Base-by-base conservation (phyloP, 805 yeast species). In the Huiozyma naganishii region DNA sequence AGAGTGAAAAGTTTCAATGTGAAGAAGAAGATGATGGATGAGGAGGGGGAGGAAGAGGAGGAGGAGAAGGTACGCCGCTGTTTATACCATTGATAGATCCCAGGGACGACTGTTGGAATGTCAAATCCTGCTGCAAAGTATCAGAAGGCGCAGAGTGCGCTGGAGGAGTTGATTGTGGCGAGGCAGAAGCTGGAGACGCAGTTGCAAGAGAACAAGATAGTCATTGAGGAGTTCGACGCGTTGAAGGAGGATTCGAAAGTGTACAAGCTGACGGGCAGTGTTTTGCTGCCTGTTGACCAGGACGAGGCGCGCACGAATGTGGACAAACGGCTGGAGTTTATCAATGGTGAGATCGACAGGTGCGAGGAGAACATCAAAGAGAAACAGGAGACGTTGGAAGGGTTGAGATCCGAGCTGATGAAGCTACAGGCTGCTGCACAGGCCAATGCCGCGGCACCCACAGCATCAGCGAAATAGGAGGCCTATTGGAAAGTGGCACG, bases 101-200 rank as follows among this genome's bases (percentile, higher is more conserved):
- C 23, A 17, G 23, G 23, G 23, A 17, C 23, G 23, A 17, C 4
- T 17, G 23, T 17, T 17, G 23, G 23, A 17, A 17, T 17, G 23
- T 17, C 23, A 4, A 4, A 17, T 17, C 23, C 23, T 17, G 23
- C 23, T 17, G 23, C 23, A 17, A 4, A 17, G 23, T 60, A 61
- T 66, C 70, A 71, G 62, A 55, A 65, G 36, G 61, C 68, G 8
- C 83, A 77, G 52, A 62, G 62, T 41, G 62, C 65, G 27, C 60
- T 77, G 39, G 65, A 63, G 45, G 82, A 77, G 41, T 67, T 78
- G 37, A 71, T 88, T 33, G 68, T 76, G 5, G 77, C 87, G 9
- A 79, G 97, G 56, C 95, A 90, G 52, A 77, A 80, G 57, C 73
- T 92, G 39, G 99, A 92, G 59, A 85, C 97, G 1, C 99, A 92